A percentile compares a stretch with the other conserved stretches of the same genome.
Conservation (phyloP, 768 basidiomycete genomes). For the Xerocomellus intermedius region DNA sequence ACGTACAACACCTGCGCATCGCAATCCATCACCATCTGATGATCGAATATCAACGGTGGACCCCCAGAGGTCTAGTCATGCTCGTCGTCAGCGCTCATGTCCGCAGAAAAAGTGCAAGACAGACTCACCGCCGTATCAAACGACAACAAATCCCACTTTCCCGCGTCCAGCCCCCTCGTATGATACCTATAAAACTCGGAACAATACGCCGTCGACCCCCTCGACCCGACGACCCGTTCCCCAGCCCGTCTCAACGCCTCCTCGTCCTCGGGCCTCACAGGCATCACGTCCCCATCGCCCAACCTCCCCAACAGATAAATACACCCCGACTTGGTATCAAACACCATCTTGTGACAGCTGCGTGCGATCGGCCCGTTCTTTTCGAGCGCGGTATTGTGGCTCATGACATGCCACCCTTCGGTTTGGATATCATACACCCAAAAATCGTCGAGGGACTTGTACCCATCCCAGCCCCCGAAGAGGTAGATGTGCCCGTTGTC, state of each 20-base stretch:
- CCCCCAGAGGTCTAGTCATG: conserved; percentile 54
- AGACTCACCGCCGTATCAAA: conserved; percentile 62
- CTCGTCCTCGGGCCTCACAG: conserved; percentile 24
- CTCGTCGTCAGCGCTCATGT: background rate
- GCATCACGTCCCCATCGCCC: conserved; percentile 49
- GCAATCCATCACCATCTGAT: conserved; percentile 77
- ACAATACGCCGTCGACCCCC: conserved; percentile 36
- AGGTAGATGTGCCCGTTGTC: conserved; percentile 64
- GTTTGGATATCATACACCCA: conserved; percentile 67
- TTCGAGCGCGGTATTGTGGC: conserved; percentile 52
- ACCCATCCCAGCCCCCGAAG: conserved; percentile 78
- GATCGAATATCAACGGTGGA: conserved; percentile 74
- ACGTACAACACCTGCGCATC: conserved; percentile 71
- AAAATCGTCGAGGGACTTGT: conserved; percentile 72
- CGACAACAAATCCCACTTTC: conserved; percentile 71
- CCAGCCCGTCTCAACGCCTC: conserved; percentile 20
- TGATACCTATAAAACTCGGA: conserved; percentile 78
- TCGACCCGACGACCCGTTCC: conserved; percentile 13
- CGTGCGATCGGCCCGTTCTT: conserved; percentile 67
- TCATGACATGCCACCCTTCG: conserved; percentile 62
- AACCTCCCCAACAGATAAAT: conserved; percentile 76
- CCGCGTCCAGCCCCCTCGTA: conserved; percentile 38
- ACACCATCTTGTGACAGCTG: conserved; percentile 81
- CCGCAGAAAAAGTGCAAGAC: too few species aligned
- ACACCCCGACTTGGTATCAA: conserved; percentile 64